Conservation (phyloP, 2,329 filamentous ascomycete species). For the Epichloe gansuensis region DNA sequence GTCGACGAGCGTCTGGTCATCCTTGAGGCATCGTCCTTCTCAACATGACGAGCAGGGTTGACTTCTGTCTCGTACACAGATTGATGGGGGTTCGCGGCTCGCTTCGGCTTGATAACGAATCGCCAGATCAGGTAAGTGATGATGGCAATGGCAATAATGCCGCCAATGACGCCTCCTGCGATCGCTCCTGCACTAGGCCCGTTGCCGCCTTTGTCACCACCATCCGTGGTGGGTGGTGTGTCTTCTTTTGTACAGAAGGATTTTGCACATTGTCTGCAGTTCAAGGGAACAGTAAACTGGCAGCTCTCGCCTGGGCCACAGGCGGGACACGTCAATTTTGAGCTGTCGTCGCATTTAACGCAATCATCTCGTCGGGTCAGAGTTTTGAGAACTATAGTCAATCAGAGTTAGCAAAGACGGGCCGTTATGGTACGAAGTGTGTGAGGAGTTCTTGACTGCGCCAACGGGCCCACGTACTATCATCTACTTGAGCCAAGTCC, state of each 20-base stretch:
- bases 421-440: not conserved
- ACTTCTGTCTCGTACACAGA: conserved; percentile 45
- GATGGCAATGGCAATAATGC: conserved; percentile 60
- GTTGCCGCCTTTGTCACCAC: conserved; percentile 15
- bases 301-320: conserved; percentile 32
- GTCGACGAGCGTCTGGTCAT: conserved; percentile 56
- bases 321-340: conserved; percentile 30
- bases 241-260: conserved; percentile 30
- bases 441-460: not conserved
- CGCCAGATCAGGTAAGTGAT: conserved; percentile 74
- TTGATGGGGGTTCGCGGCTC: conserved; percentile 40
- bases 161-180: conserved; percentile 81
- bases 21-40: conserved; percentile 32
- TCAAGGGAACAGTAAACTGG: conserved; percentile 30
- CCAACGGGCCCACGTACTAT: conserved; percentile 14
- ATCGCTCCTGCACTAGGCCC: conserved; percentile 70
- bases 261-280: conserved; percentile 34
- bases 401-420: not conserved
- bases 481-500: conserved; percentile 18
- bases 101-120: conserved; percentile 72
- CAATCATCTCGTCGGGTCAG: conserved; percentile 31
- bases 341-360: conserved; percentile 30
- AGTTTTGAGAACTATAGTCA: conserved; percentile 14
- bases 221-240: conserved; percentile 9
- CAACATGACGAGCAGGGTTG: conserved; percentile 26